These are phyloP conservation scores for Balakata baccata DNA, from an alignment of 345 rosid genomes.

Conservation along the genomic window DNA sequence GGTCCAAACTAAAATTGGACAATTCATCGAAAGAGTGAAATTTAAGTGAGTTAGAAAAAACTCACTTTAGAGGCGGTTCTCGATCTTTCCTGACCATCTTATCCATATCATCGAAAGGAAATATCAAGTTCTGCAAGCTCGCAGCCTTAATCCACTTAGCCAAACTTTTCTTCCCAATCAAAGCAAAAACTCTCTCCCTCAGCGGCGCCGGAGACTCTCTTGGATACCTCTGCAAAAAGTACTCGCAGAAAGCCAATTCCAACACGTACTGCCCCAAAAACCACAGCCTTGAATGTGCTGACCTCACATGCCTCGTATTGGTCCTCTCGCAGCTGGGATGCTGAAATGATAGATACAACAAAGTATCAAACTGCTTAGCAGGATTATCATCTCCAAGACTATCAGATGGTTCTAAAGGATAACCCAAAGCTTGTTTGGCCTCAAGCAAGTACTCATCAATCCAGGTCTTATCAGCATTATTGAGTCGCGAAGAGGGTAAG, in stretches of 20 bases:
- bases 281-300: conserved; percentile 74
- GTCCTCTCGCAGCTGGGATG: conserved; percentile 87
- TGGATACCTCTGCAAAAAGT: conserved; percentile 86
- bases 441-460: conserved; percentile 86
- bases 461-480: conserved; percentile 84
- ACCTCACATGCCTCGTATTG: conserved; percentile 72
- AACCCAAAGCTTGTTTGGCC: conserved; percentile 92
- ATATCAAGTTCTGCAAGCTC: conserved; percentile 76
- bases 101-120: conserved; percentile 90
- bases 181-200: conserved; percentile 88
- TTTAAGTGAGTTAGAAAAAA: conserved; percentile 18
- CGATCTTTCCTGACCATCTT: conserved; percentile 64
- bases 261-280: conserved; percentile 92
- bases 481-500: conserved; percentile 72
- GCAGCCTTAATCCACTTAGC: conserved; percentile 90
- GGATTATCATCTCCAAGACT: conserved; percentile 73
- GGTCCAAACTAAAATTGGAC: neutral
- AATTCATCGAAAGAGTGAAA: neutral
- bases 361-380: conserved; percentile 83
- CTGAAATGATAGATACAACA: conserved; percentile 84
- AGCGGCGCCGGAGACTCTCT: conserved; percentile 84
- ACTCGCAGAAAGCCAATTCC: conserved; percentile 76
- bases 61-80: conserved; percentile 91
- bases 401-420: conserved; percentile 68
- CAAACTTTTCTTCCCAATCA: conserved; percentile 87